Evolutionary conservation across 192 early-diverging fungal species (phyloP), one percentile per base, ranked within the genome.

Genomic region (Chytriomyces sp.): DNA sequence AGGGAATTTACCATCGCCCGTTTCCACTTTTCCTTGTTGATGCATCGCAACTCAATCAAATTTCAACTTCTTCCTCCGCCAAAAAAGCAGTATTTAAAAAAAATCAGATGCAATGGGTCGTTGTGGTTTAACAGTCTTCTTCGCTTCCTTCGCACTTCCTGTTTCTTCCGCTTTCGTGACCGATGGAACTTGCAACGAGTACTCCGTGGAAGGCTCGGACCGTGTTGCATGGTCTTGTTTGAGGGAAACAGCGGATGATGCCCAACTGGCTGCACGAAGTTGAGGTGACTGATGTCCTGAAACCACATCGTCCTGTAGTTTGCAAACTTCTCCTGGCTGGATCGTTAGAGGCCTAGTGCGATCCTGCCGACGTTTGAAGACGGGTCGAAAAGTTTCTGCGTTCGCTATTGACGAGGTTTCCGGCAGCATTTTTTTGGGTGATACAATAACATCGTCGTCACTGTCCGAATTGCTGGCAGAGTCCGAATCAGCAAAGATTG

Each of bases 401-500:
- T 17, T 14, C 30, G 36, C 14, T 12, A 34, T 19, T 26, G 10
- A 38, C 30, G 60, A 19, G 38, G 60, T 3, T 37, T 3, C 39
- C 22, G 39, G n/a, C 44, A 52, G n/a, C 22, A 44, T 26, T 17
- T 62, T 12, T 62, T 30, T 8, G 8, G 14, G 3, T 19, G 38
- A 62, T 17, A 52, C 8, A 52, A n/a, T 52, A 66, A 66, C 64
- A 10, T 31, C 30, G 56, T 58, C 30, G 30, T 40, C 36, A 40
- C 39, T 58, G n/a, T 68, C 66, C 0, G 71, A 36, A 12, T 55
- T 28, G n/a, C 44, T 72, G 2, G 82, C 83, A 22, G 73, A 64
- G 31, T 92, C 91, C 2, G 82, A 81, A 53, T 91, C 87, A 2
- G 82, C 85, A 79, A 94, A 94, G 49, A 94, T 94, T 4, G 91